Base-by-base conservation (phyloP, 371 early-diverging fungal genomes). In the Zychaea mexicana region DNA sequence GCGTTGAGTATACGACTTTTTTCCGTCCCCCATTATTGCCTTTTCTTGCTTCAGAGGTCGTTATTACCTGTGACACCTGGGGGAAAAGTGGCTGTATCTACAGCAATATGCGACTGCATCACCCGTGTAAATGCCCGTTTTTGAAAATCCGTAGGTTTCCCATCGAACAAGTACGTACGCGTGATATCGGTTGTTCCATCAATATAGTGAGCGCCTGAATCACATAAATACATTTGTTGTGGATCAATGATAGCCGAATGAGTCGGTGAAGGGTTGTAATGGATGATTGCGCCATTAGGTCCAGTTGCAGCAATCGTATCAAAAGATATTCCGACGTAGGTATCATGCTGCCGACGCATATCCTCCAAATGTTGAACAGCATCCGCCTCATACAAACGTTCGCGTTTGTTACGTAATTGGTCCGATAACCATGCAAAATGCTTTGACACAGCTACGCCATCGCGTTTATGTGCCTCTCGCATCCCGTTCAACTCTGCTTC, bases 161-260 rank as follows among this genome's bases (percentile, higher is more conserved):
- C 94, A 42, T 42, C 42, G 83, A 99, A 97, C 72, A 96, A 96
- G 30, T 92, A 74, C 4, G 99, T 99, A 62, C 99, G 91, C 2
- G 99, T 99, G 30, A 95, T 94, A 75, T 99, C 99, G 5, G 99
- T 99, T 10, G 99, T 99, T 27, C 99, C 99, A 66, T 98, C 95
- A 36, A 76, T 76, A 87, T 96, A 99, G 79, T 99, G 99, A 57
- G 93, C 99, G 27, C 99, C 99, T 53, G 95, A 94, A 83, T 99
- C 99, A 73, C 96, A 93, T 38, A 99, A 87, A 71, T 97, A 96
- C 66, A 98, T 87, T 52, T 89, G 81, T 54, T 90, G 79, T 10
- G 81, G 71, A 61, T 88, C 80, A 61, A 97, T 87, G 49, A 73
- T 65, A 52, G 76, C 76, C 57, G 92, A 92, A 13, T 81, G 81